Conservation (phyloP, 345 rosid species). For the Arabidopsis thaliana region DNA sequence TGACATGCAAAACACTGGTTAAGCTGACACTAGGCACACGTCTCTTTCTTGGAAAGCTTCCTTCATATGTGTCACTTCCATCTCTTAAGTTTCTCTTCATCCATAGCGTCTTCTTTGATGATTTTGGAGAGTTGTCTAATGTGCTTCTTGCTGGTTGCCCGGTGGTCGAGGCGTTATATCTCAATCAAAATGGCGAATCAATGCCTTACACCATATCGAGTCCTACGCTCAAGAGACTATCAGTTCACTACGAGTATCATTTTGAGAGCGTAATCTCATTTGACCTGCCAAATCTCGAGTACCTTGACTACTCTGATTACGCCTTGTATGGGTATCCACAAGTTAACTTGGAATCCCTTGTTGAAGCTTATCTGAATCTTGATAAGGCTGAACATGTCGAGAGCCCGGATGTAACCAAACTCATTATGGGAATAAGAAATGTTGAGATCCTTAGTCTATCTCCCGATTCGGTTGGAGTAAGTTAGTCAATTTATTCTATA, state of each 20-base stretch:
- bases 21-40: constrained; percentile 18
- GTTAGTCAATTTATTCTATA: neutral
- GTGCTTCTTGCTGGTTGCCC: constrained; percentile 33
- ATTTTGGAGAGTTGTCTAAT: neutral
- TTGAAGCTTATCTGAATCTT: constrained; percentile 13
- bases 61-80: constrained; percentile 11
- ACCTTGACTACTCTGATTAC: neutral
- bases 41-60: neutral
- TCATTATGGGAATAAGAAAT: constrained; percentile 8
- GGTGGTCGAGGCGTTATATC: constrained; percentile 10
- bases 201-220: neutral
- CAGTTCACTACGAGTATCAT: neutral
- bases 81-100: constrained; percentile 28
- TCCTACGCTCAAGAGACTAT: constrained; percentile 13
- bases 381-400: neutral
- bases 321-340: neutral
- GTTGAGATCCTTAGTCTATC: constrained; percentile 14
- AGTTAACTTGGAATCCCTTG: neutral
- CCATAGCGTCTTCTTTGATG: neutral
- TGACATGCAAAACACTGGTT: constrained; percentile 14
- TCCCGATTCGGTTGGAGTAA: neutral
- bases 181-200: neutral
- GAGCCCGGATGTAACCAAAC: neutral
- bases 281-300: neutral
- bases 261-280: neutral